These are phyloP conservation scores for Punctularia strigosozonata DNA, from an alignment of 768 basidiomycete genomes.

Conservation along the genomic window DNA sequence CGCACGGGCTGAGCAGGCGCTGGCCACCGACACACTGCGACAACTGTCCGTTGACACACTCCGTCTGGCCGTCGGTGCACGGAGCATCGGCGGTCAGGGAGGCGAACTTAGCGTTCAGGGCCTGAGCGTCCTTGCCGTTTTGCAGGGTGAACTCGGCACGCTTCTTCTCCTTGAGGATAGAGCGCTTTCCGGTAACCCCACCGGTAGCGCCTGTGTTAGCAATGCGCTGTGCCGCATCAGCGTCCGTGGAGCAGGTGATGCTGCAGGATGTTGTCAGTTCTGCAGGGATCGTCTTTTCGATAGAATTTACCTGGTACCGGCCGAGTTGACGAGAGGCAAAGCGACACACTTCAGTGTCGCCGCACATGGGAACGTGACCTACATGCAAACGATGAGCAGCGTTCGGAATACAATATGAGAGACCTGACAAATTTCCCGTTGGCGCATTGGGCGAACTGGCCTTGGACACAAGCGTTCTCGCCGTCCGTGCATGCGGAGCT, in stretches of 20 bases:
- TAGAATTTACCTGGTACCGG: no score
- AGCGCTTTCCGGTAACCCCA: conserved; percentile 10
- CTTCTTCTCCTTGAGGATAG: no score
- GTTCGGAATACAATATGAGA: no score
- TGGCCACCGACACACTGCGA: neutral
- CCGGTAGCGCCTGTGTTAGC: conserved; percentile 11
- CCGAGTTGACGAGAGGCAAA: no score
- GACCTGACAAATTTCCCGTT: no score
- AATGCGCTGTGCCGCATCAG: conserved; percentile 12
- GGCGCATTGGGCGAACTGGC: no score
- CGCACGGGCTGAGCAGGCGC: conserved; percentile 4
- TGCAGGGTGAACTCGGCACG: conserved; percentile 10
- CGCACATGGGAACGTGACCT: no score
- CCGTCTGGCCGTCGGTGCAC: conserved; percentile 27
- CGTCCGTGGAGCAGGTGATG: conserved; percentile 14
- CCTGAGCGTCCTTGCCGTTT: conserved; percentile 19
- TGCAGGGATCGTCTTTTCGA: no score
- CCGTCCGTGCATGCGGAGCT: conserved; percentile 21
- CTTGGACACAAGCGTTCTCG: no score
- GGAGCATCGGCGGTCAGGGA: conserved; percentile 30
- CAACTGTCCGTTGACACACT: conserved; percentile 3
- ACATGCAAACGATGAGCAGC: no score
- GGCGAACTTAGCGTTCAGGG: conserved; percentile 29
- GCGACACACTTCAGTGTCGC: no score
- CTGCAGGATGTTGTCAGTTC: no score